These are phyloP conservation scores for Hirschfeldia incana DNA, from an alignment of 345 rosid genomes.

Conservation along the genomic window DNA sequence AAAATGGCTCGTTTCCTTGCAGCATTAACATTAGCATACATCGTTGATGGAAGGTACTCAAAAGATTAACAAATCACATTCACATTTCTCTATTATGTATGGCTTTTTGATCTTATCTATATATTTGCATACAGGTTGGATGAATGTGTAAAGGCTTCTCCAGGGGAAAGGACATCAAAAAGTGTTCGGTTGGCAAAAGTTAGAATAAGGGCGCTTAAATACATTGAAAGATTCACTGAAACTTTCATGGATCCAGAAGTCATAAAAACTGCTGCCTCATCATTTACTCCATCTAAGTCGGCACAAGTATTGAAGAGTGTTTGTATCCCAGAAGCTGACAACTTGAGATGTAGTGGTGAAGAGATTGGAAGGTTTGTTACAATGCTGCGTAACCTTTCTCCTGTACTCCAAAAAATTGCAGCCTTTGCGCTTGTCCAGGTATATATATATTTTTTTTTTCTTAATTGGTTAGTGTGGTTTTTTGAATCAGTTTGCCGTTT, in stretches of 20 bases:
- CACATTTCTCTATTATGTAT: too few relatives aligned
- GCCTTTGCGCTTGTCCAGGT: slow-evolving; percentile 89
- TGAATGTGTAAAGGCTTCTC: too few relatives aligned
- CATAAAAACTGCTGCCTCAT: too few relatives aligned
- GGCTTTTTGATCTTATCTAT: too few relatives aligned
- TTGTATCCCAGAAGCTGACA: slow-evolving; percentile 86
- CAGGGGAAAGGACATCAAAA: too few relatives aligned
- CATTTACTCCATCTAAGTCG: too few relatives aligned
- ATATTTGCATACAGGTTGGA: too few relatives aligned
- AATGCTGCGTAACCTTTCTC: slow-evolving; percentile 63
- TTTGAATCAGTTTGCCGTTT: neutral
- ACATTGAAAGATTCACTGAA: too few relatives aligned
- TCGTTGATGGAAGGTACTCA: slow-evolving; percentile 51
- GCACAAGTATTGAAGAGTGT: slow-evolving; percentile 42
- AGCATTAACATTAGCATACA: slow-evolving; percentile 77
- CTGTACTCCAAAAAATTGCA: slow-evolving; percentile 69
- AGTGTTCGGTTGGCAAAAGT: too few relatives aligned
- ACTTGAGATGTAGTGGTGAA: slow-evolving; percentile 81
- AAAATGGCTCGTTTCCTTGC: slow-evolving; percentile 86
- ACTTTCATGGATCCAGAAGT: too few relatives aligned
- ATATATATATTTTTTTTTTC: slow-evolving; percentile 25
- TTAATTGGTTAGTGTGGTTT: neutral
- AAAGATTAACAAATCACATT: too few relatives aligned
- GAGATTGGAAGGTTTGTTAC: slow-evolving; percentile 75
- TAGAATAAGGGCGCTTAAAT: too few relatives aligned